A percentile compares a stretch with the other conserved stretches of the same genome.
Conservation (phyloP, 768 basidiomycete genomes). For the Hysterangium stoloniferum region DNA sequence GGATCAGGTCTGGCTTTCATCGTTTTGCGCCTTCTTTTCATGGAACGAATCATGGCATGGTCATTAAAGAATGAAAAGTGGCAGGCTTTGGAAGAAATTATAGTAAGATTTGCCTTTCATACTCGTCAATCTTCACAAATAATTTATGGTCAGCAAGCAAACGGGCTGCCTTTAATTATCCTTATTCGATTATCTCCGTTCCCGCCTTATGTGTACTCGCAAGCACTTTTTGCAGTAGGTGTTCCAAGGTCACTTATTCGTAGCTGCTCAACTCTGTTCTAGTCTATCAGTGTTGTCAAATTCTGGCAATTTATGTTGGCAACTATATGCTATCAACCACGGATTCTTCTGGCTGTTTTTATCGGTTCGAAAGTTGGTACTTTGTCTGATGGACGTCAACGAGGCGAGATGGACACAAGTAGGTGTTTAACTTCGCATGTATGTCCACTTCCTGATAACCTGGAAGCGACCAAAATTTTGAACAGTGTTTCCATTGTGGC, state of each 20-base stretch:
- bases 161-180: constrained; percentile 75
- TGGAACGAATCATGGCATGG: constrained; percentile 48
- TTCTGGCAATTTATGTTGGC: constrained; percentile 72
- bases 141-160: constrained; percentile 41
- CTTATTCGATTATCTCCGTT: constrained; percentile 76
- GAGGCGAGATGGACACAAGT: constrained; percentile 72
- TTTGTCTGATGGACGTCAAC: constrained; percentile 68
- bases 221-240: constrained; percentile 68
- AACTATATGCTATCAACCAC: constrained; percentile 64
- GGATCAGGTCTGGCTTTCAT: constrained; percentile 61
- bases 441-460: background rate
- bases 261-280: constrained; percentile 2
- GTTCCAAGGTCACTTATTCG: background rate
- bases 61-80: constrained; percentile 59
- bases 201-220: constrained; percentile 86
- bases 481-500: constrained; percentile 52
- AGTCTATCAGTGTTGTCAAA: constrained; percentile 69
- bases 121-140: too few species aligned
- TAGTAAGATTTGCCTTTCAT: constrained; percentile 39
- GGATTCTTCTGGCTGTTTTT: constrained; percentile 64
- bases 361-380: constrained; percentile 69
- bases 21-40: constrained; percentile 51
- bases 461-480: constrained; percentile 53
- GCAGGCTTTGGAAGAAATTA: constrained; percentile 68
- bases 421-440: constrained; percentile 18